Base-by-base conservation (phyloP, 306 rosid species). In the Casuarina glauca region DNA sequence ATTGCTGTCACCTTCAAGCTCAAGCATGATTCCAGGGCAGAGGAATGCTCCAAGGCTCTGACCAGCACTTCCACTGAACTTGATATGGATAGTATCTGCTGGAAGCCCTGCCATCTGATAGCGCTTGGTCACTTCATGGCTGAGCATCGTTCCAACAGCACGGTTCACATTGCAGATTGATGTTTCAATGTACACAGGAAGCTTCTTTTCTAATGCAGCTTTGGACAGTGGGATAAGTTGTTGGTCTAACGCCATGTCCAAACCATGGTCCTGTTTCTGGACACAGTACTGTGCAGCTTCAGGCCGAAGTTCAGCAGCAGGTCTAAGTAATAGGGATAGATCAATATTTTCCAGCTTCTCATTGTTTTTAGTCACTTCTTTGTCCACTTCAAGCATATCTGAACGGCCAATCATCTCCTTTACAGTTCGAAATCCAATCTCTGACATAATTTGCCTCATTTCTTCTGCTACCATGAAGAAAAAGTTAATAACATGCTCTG, bases 1-100 rank as follows among this genome's bases (percentile, higher is more conserved):
- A 78, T 96, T 96, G 83, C 94, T 84, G 87, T 96, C 99, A 72
- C 99, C 99, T 83, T 96, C 99, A 82, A 96, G 97, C 88, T 96
- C 99, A 78, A 93, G 90, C 46, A 87, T 86, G 86, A 96, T 79
- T 19, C 99, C 99, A 45, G 99, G 88, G 83, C 97, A 96, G 76
- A 96, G 97, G 89, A 96, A 96, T 38, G 99, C 99, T 81, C 99
- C 99, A 81, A 96, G 91, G 76, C 99, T 96, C 86, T 96, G 99
- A 41, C 99, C 99, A 19, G 97, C 97, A 85, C 96, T 96, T 54
- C 99, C 99, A 77, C 20, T 72, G 86, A 96, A 87, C 85, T 81
- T 93, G 55, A 96, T 85, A 78, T 96, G 99, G 74, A 96, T 90
- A 62, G 97, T 89, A 60, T 93, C 99, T 42, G 89, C 78, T 11